A percentile compares a stretch with the other conserved stretches of the same genome.
phyloP scores from a whole-genome alignment of 2,329 filamentous ascomycete species.

The Cercospora sp. region DNA sequence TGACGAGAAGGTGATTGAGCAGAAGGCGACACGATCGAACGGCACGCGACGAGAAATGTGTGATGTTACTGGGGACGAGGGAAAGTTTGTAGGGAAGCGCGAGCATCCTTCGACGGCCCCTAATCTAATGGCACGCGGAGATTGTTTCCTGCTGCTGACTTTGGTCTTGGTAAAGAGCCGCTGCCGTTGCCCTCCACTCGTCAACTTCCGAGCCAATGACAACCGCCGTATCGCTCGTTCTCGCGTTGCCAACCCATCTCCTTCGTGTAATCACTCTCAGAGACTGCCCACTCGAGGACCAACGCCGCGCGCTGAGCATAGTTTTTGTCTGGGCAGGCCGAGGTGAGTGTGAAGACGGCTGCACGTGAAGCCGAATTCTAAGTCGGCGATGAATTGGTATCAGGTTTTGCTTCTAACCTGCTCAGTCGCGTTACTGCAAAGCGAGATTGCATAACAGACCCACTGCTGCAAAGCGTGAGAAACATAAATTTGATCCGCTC shows the following conservation, averaged over 20 bases:
- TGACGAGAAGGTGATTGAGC: neutral
- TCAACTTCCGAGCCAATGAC: neutral
- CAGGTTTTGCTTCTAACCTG: neutral
- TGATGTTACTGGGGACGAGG: neutral
- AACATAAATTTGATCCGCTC: neutral
- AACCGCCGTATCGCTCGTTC: neutral
- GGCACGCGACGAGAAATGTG: conserved; percentile 3
- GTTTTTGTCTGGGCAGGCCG: neutral
- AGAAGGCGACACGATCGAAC: neutral
- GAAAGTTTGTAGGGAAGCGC: conserved; percentile 8
- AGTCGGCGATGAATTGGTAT: neutral
- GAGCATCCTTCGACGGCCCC: neutral
- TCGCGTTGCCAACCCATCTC: neutral
- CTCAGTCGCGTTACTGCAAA: neutral
- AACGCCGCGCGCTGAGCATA: neutral
- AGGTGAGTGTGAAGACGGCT: neutral
- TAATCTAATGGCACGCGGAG: conserved; percentile 7
- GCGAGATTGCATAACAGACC: neutral
- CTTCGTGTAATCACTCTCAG: neutral
- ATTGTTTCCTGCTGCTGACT: conserved; percentile 7
- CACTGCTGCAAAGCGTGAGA: neutral
- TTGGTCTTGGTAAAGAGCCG: conserved; percentile 8
- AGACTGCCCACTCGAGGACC: neutral
- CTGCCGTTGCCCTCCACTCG: conserved; percentile 2
- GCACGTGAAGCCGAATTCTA: neutral